These are phyloP conservation scores for Musa itinerans DNA, from an alignment of 176 grass and related monocot genomes.

Conservation along the genomic window DNA sequence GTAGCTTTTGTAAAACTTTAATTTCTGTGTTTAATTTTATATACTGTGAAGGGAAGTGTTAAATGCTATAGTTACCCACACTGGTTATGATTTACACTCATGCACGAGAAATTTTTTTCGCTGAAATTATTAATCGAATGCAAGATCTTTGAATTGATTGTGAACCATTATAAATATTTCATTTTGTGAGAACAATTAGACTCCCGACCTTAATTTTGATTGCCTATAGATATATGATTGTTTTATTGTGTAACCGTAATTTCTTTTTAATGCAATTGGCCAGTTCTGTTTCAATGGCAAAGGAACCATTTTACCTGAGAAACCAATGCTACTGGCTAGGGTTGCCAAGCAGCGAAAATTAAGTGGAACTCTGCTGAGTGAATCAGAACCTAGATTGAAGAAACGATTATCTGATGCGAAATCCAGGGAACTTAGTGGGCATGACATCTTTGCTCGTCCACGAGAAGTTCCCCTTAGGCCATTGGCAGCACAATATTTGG, in stretches of 20 bases:
- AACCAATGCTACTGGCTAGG: slow-evolving; percentile 54
- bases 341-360: slow-evolving; percentile 84
- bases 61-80: too few relatives aligned
- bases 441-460: slow-evolving; percentile 73
- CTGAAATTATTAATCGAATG: background rate
- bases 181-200: background rate
- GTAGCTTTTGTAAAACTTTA: background rate
- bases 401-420: slow-evolving; percentile 60
- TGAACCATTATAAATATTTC: too few relatives aligned
- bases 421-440: slow-evolving; percentile 69
- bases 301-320: slow-evolving; percentile 58
- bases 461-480: slow-evolving; percentile 37
- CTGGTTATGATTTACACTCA: too few relatives aligned
- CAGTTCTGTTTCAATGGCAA: slow-evolving; percentile 75
- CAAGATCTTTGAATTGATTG: too few relatives aligned
- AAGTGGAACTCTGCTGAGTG: slow-evolving; percentile 52
- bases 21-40: too few relatives aligned
- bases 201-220: background rate
- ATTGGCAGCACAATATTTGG: slow-evolving; percentile 20
- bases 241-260: slow-evolving; percentile 32
- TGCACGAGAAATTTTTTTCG: too few relatives aligned
- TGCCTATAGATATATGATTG: background rate
- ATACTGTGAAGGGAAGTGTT: too few relatives aligned
- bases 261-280: slow-evolving; percentile 47
- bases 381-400: slow-evolving; percentile 56